These are phyloP conservation scores for Curvularia lunata DNA, from an alignment of 2,329 filamentous ascomycete genomes.

Conservation along the genomic window DNA sequence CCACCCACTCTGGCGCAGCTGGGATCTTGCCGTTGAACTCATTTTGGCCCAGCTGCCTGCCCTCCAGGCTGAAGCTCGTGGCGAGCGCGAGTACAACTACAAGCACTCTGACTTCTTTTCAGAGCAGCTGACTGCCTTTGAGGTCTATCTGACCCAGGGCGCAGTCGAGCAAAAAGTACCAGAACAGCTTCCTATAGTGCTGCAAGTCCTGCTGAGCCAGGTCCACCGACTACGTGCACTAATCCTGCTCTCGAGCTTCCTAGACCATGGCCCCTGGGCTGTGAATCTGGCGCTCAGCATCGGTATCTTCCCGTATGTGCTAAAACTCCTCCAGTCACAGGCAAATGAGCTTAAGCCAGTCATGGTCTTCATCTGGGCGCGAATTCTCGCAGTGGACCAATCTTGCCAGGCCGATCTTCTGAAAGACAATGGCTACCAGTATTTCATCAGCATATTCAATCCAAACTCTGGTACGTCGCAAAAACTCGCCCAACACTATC, in stretches of 20 bases:
- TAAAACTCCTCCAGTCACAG: conserved; percentile 94
- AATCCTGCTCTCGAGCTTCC: conserved; percentile 88
- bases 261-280: conserved; percentile 96
- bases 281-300: conserved; percentile 98
- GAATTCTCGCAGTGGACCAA: conserved; percentile 92
- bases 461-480: conserved; percentile 66
- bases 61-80: conserved; percentile 77
- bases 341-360: conserved; percentile 94
- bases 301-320: conserved; percentile 97
- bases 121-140: conserved; percentile 95
- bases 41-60: conserved; percentile 87
- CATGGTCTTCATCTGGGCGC: conserved; percentile 99
- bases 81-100: conserved; percentile 82
- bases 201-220: conserved; percentile 94
- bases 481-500: neutral
- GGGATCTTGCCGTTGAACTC: conserved; percentile 97
- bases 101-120: conserved; percentile 95
- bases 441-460: conserved; percentile 92
- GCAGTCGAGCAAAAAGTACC: conserved; percentile 85
- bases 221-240: conserved; percentile 90
- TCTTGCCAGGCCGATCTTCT: conserved; percentile 92
- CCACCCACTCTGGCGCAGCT: conserved; percentile 94
- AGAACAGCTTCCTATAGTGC: conserved; percentile 92
- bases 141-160: conserved; percentile 87
- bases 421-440: conserved; percentile 96